A percentile compares a stretch with the other conserved stretches of the same genome.
phyloP scores from a whole-genome alignment of 2,329 filamentous ascomycete species.

The Huntiella bhutanensis region DNA sequence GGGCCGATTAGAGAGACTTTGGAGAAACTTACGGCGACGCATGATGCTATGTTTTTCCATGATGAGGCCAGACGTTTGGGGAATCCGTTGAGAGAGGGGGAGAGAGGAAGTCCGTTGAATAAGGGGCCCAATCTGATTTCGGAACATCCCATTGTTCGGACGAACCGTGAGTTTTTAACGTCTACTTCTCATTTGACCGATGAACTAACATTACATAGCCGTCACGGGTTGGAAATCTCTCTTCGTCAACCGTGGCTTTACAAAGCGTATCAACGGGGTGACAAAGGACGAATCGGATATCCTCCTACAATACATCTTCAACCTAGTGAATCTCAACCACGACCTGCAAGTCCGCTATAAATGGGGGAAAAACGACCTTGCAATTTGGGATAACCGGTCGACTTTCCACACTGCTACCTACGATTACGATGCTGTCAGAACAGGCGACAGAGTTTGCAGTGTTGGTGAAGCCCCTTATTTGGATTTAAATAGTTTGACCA shows the following conservation, averaged over 20 bases:
- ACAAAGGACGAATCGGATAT: slow-evolving; percentile 33
- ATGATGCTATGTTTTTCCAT: slow-evolving; percentile 30
- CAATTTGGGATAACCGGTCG: slow-evolving; percentile 20
- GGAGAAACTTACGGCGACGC: slow-evolving; percentile 30
- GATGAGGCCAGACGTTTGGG: slow-evolving; percentile 29
- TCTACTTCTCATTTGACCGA: neutral
- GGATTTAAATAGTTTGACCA: slow-evolving; percentile 28
- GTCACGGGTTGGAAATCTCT: slow-evolving; percentile 39
- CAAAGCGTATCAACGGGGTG: slow-evolving; percentile 34
- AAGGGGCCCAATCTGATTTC: slow-evolving; percentile 31
- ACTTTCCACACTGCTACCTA: slow-evolving; percentile 38
- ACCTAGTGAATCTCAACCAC: slow-evolving; percentile 33
- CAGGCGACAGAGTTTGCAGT: slow-evolving; percentile 32
- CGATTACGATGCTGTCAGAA: slow-evolving; percentile 34
- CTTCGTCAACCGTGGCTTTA: slow-evolving; percentile 32
- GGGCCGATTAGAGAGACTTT: slow-evolving; percentile 31
- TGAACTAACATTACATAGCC: slow-evolving; percentile 14
- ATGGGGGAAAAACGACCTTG: slow-evolving; percentile 31
- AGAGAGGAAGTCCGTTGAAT: slow-evolving; percentile 38
- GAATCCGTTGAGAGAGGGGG: slow-evolving; percentile 23
- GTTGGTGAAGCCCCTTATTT: slow-evolving; percentile 35
- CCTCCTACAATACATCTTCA: slow-evolving; percentile 29
- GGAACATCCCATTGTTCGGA: slow-evolving; percentile 35
- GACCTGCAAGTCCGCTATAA: slow-evolving; percentile 36
- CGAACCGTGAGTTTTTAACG: slow-evolving; percentile 24